Base-by-base conservation (phyloP, 495 filamentous ascomycete genomes). In the Lophiostoma macrostomum region DNA sequence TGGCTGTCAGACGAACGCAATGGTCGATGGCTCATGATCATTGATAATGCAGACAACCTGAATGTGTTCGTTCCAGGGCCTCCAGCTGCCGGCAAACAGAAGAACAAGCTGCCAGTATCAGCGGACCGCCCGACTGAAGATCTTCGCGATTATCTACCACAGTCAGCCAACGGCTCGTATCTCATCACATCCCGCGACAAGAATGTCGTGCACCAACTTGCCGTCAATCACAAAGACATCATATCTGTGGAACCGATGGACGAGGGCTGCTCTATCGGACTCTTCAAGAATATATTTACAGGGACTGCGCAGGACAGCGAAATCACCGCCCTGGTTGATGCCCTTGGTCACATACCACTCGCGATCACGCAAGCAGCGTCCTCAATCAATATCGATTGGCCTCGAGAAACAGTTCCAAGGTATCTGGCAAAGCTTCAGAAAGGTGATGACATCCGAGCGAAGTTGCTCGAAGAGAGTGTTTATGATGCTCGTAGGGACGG, bases 401-500 rank as follows among this genome's bases (percentile, higher is more conserved):
- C 49, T 5, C 55, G 69, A 22, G 64, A 36, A 60, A 66, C 69
- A 0, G 49, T 72, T 24, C 14, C 27, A 53, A 40, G 69, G 50
- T 75, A 75, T 51, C 41, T 75, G 1, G 39, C 63, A 29, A 48
- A 65, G 23, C 72, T 74, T 60, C n/a, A n/a, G n/a, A 56, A 66
- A 40, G 73, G 52, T 43, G 67, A 72, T 56, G 35, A 61, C 23
- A 64, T 64, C 36, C 71, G 57, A 59, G 53, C 47, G 35, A 66
- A 55, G 50, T 67, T 78, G 25, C 56, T 78, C 10, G 39, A 70
- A 31, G 46, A 68, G 27, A 56, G 72, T 38, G 62, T 32, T 10
- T 61, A 54, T 11, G 53, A 76, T 5, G 59, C 69, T 32, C 68
- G 73, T 28, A 53, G 74, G 60, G 75, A 78, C 50, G 23, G 35